phyloP scores from a whole-genome alignment of 140 eudicot species.

The Stevia rebaudiana region DNA sequence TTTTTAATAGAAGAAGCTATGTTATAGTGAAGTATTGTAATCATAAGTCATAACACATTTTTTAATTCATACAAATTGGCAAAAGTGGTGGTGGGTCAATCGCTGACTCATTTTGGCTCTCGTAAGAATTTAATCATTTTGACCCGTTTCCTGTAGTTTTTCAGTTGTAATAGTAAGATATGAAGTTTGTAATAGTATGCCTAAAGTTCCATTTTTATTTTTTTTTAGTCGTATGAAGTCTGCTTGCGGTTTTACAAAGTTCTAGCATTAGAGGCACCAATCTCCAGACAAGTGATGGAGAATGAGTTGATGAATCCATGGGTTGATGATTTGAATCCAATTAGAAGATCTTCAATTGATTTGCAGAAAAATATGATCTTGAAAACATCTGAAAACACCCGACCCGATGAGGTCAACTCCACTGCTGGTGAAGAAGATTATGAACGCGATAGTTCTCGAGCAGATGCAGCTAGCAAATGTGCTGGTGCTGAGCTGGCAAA shows the following conservation, averaged over 20 bases:
- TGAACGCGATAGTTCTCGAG: constrained; percentile 26
- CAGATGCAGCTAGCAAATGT: constrained; percentile 38
- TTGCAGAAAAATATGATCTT: background rate
- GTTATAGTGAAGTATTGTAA: background rate
- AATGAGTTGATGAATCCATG: constrained; percentile 70
- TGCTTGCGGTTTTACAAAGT: constrained; percentile 71
- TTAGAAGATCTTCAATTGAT: constrained; percentile 15
- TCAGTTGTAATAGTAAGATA: background rate
- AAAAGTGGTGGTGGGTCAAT: background rate
- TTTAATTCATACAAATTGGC: background rate
- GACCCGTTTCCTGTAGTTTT: background rate
- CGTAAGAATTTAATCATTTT: background rate
- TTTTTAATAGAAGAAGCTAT: too few relatives aligned
- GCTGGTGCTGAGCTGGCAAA: constrained; percentile 56
- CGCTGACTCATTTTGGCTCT: background rate
- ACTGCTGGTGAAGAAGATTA: constrained; percentile 17
- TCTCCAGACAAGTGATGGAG: constrained; percentile 60
- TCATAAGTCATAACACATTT: background rate
- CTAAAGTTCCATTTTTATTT: constrained; percentile 3
- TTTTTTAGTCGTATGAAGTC: constrained; percentile 67
- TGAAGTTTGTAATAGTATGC: background rate
- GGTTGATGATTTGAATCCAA: constrained; percentile 46
- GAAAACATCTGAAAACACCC: constrained; percentile 9
- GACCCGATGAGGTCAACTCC: constrained; percentile 2
- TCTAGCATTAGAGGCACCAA: constrained; percentile 48